Evolutionary conservation across 2,329 filamentous ascomycete genomes (phyloP).

Genomic region (Daldinia sp.): DNA sequence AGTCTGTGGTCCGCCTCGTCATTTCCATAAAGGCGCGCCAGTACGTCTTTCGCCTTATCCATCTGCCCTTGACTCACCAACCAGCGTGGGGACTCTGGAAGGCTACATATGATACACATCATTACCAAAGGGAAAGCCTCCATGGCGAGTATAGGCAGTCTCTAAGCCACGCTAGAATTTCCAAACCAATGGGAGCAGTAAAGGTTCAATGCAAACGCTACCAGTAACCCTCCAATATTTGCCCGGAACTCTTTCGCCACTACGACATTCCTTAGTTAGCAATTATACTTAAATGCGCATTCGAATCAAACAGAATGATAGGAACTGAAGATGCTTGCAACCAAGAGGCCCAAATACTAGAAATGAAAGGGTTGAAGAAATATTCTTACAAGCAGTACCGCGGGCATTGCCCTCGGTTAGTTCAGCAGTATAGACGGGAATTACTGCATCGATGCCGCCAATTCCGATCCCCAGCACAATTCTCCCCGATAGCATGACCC

Average conservation of each 20-base stretch:
- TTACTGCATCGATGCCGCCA: conserved; percentile 70
- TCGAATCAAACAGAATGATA: background rate
- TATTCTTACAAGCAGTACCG: conserved; percentile 59
- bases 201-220: conserved; percentile 69
- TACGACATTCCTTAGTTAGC: conserved; percentile 8
- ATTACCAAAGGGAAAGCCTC: conserved; percentile 68
- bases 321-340: background rate
- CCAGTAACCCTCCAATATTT: conserved; percentile 72
- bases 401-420: conserved; percentile 67
- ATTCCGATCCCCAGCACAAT: conserved; percentile 61
- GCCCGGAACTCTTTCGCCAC: conserved; percentile 73
- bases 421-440: conserved; percentile 70
- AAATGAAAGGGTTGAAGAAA: background rate
- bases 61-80: conserved; percentile 63
- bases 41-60: conserved; percentile 63
- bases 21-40: conserved; percentile 64
- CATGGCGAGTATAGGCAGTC: conserved; percentile 71
- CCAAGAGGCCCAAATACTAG: background rate
- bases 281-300: background rate
- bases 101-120: conserved; percentile 62
- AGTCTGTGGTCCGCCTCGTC: conserved; percentile 61
- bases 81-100: conserved; percentile 71
- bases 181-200: conserved; percentile 61
- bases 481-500: conserved; percentile 51
- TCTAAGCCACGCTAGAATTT: conserved; percentile 71